Base-by-base conservation (phyloP, 2,329 filamentous ascomycete species). In the Arthroderma sp. region DNA sequence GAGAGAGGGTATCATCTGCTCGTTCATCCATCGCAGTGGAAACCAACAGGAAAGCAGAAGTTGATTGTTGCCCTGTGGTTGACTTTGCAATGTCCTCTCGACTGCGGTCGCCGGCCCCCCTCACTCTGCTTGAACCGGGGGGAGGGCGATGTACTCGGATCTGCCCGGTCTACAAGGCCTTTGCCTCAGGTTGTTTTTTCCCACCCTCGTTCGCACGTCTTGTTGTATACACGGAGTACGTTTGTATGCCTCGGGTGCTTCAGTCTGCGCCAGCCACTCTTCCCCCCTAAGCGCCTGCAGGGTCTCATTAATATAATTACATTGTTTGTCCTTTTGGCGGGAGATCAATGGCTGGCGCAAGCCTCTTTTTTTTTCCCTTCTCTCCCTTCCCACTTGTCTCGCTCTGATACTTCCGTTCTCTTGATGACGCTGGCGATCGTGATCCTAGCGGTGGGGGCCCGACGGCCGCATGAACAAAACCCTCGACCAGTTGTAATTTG, bases 391-490 rank as follows among this genome's bases (percentile, higher is more conserved):
- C n/a, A n/a, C n/a, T 9, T 43, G 39, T 43, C 39, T 43, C 19
- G 39, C 41, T 15, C 41, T 44, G 41, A 28, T 44, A 43, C 39
- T 13, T 5, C 39, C 44, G 13, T 19, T 28, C 9, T 51, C 13
- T 51, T n/a, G 44, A 31, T 33, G 44, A 51, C 28, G 25, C 44
- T n/a, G 44, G 44, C 44, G 44, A 51, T 33, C 44, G 44, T 51
- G 44, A 51, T 25, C 44, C 44, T 51, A 25, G 44, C 44, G n/a
- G 44, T 51, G 44, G 44, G 44, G 44, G 44, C 23, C 44, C 44
- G 44, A 17, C 44, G 44, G 44, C 44, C 44, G 44, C 44, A 51
- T 51, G 28, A 51, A 51, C 25, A 51, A 51, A 51, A 51, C 44
- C 25, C 44, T 51, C 28, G 13, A 17, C 44, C 1, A 19, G 28